Base-by-base conservation (phyloP, 495 filamentous ascomycete genomes). In the Xylaria bambusicola region DNA sequence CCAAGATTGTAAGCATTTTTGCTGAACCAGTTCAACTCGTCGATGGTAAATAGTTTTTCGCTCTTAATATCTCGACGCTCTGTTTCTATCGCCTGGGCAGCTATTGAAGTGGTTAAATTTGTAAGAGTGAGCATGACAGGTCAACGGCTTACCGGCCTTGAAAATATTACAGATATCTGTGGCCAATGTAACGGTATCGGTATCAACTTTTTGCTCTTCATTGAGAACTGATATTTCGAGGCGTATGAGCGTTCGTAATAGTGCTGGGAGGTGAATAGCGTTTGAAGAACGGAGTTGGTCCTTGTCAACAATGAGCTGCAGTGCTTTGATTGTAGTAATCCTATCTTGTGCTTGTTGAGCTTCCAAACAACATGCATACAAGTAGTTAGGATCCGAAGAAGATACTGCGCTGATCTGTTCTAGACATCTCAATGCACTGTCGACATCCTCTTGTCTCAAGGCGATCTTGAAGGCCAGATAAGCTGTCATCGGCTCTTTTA, bases 1-100 rank as follows among this genome's bases (percentile, higher is more conserved):
- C 85, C 82, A 23, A 91, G 68, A 62, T 93, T 92, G 70, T 94
- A 96, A 6, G 84, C 82, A 62, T 87, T 92, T 53, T 84, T 82
- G 46, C 84, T 86, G 71, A 95, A 91, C 91, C 91, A 94, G 66
- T 93, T 80, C 2, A 93, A 75, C 58, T 95, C 90, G 24, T 73
- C 72, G 20, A 79, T 45, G 1, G 74, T 82, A 69, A 89, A 88
- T 13, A 81, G 58, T 24, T 68, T 69, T 31, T 66, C 55, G 65
- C 71, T 58, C 24, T 67, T 57, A 47, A 60, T 33, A 56, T 70
- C 60, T 18, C 63, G 48, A 62, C 63, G 73, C 49, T 69, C 65
- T 66, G 72, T 77, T 73, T 71, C 77, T 69, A 77, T 80, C 7
- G 74, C 73, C 5, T 72, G 62, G 7, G 81, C 80, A 64, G 73